Evolutionary conservation across 164 flowering plant genomes (phyloP), one percentile per base, ranked within the genome.

Genomic region (Annona squamosa): DNA sequence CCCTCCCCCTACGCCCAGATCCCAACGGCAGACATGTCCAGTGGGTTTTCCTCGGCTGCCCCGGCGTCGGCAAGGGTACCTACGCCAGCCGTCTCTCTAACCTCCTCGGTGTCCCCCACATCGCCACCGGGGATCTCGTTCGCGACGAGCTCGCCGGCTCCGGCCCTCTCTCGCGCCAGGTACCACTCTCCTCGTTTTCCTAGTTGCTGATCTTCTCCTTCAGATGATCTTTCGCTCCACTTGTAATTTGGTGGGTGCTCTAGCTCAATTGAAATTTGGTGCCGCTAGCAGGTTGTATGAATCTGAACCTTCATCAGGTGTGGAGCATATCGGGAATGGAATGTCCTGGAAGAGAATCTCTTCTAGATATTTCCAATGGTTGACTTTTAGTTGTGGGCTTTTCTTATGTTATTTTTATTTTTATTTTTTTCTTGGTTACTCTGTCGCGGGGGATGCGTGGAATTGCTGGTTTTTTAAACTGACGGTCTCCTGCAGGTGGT

Each of bases 41-140:
- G 79, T 94, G 99, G 99, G 95, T 91, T 2, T 92, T 94, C 65
- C 89, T 94, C 4, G 99, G 99, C 12, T 92, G 97, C 73, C 99
- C 99, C 42, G 98, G 97, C 63, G 97, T 92, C 52, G 98, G 98
- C 0, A 94, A 92, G 73, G 98, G 98, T 41, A 91, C 98, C 46
- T 94, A 94, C 75, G 98, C 99, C 3, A 81, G 92, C 71, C 88
- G 98, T 3, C 87, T 94, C 44, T 90, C 91, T 4, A 77, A 43
- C 19, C 86, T 92, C 41, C 92, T 94, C 77, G 91, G 89, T 41
- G 98, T 94, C 46, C 99, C 99, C 62, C 97, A 94, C 72, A 94
- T 94, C 77, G 92, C 99, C 79, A 94, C 97, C 73, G 99, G 98
- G 18, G 97, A 92, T 84, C 98, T 94, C 74, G 94, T 94, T 64